Percentiles rank a stretch among this genome's conserved stretches.
Evolutionary conservation across 2,329 filamentous ascomycete species (phyloP).

Genomic region (Talaromyces piceae): DNA sequence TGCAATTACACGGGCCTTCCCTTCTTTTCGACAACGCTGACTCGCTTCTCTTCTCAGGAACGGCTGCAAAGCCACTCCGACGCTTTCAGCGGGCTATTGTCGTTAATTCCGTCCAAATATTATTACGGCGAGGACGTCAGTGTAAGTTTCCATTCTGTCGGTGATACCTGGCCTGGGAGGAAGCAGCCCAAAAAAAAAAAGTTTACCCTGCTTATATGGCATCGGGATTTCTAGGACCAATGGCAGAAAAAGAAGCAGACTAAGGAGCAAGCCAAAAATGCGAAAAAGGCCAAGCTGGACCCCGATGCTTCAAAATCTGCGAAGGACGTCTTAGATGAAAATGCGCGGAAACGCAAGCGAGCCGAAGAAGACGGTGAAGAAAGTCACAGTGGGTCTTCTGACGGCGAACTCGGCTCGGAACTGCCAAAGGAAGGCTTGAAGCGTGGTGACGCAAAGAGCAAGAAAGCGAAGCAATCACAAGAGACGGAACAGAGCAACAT

Average conservation of each 20-base stretch:
- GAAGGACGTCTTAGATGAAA: constrained; percentile 89
- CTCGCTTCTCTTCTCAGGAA: constrained; percentile 30
- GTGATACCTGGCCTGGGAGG: too few species aligned
- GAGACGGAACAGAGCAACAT: constrained; percentile 18
- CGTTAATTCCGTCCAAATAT: constrained; percentile 79
- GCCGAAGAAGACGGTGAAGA: constrained; percentile 52
- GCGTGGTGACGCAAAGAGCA: constrained; percentile 35
- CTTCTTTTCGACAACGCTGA: constrained; percentile 10
- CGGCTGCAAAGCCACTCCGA: constrained; percentile 51
- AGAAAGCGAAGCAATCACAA: constrained; percentile 49
- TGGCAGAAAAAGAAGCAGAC: constrained; percentile 52
- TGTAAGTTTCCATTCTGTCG: constrained; percentile 48
- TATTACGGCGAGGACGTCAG: constrained; percentile 83
- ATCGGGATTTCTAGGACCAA: neutral
- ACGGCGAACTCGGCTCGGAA: constrained; percentile 36
- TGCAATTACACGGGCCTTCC: constrained; percentile 13
- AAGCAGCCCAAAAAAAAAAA: too few species aligned
- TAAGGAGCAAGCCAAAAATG: constrained; percentile 75
- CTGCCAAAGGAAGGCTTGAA: constrained; percentile 58
- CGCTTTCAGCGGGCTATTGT: constrained; percentile 80
- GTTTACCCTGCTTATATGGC: neutral
- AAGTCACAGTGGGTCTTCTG: constrained; percentile 38
- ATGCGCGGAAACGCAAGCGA: constrained; percentile 69
- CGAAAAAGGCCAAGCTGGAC: constrained; percentile 82
- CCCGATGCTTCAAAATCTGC: constrained; percentile 85